A percentile compares a stretch with the other conserved stretches of the same genome.
phyloP scores from a whole-genome alignment of 139 green algal genomes.

The Coelastrella sp. region DNA sequence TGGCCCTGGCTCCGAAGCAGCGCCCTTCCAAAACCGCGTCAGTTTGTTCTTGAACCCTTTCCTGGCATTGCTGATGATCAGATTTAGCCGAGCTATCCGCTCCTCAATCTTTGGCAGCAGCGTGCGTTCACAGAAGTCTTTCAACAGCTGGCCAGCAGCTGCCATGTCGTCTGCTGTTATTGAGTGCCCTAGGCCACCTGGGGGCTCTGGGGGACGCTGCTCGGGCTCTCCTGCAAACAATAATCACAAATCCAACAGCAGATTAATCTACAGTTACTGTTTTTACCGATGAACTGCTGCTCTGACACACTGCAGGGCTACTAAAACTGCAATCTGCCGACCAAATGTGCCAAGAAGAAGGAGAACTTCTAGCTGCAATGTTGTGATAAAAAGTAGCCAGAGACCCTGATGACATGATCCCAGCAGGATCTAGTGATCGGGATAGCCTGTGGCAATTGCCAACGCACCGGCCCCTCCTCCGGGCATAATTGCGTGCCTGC shows the following conservation, averaged over 20 bases:
- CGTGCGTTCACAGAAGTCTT: conserved; percentile 48
- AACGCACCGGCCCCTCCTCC: conserved; percentile 48
- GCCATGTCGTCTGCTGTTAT: conserved; percentile 53
- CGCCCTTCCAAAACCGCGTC: conserved; percentile 82
- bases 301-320: neutral
- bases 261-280: neutral
- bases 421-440: no score
- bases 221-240: conserved; percentile 50
- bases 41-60: conserved; percentile 92
- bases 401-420: no score
- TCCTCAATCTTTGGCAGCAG: conserved; percentile 66
- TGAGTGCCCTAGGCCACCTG: conserved; percentile 50
- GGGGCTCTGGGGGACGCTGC: conserved; percentile 47
- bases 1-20: conserved; percentile 25
- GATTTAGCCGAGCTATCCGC: conserved; percentile 60
- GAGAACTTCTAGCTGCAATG: no score
- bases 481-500: conserved; percentile 47
- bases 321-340: neutral
- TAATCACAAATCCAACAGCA: no score
- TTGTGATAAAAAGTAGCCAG: no score
- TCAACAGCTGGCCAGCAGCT: conserved; percentile 35
- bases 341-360: no score
- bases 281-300: neutral
- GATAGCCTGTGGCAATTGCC: neutral
- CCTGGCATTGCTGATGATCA: conserved; percentile 61